Evolutionary conservation across 129 eudicot genomes (phyloP).

Genomic region (Escallonia herrerae): DNA sequence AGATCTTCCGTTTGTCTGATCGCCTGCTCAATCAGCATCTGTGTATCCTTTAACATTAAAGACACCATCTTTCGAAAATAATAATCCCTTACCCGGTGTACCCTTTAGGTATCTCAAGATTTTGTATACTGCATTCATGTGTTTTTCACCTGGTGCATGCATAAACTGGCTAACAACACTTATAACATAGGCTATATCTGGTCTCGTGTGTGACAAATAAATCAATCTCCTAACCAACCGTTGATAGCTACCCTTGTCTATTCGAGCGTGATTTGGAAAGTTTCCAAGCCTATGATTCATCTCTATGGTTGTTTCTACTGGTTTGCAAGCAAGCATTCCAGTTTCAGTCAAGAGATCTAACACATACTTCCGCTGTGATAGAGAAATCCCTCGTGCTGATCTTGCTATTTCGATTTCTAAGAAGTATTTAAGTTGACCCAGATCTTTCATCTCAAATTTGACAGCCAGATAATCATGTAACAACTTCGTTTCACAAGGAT

Average conservation of each 20-base stretch:
- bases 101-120: neutral
- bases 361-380: slow-evolving; percentile 7
- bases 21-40: slow-evolving; percentile 1
- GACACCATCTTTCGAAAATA: no score
- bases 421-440: neutral
- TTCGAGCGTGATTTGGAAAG: no score
- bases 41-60: no score
- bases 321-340: neutral
- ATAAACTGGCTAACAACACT: no score
- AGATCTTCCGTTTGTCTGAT: neutral
- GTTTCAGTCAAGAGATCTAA: neutral
- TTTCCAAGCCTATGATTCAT: neutral
- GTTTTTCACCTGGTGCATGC: no score
- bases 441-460: neutral
- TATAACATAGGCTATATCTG: no score
- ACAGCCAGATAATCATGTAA: neutral
- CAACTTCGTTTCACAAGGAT: neutral
- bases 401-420: neutral
- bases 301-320: neutral
- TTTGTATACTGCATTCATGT: neutral
- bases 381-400: neutral
- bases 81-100: neutral
- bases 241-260: neutral
- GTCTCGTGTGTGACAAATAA: neutral
- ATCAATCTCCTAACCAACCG: neutral